Base-by-base conservation (phyloP, 495 filamentous ascomycete species). In the Penicillium salamii region DNA sequence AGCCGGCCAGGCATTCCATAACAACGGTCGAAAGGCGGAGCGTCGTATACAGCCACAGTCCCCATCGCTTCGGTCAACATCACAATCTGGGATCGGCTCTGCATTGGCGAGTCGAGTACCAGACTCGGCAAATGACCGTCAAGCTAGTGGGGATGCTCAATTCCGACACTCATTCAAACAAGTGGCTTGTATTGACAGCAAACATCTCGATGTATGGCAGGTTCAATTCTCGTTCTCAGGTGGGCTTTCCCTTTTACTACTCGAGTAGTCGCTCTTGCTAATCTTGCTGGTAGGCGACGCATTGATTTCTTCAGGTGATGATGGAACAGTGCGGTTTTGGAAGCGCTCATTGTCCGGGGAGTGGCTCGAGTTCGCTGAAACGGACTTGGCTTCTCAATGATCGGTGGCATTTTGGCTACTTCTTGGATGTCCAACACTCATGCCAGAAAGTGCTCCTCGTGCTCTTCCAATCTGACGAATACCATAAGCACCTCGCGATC, bases 361-460 rank as follows among this genome's bases (percentile, higher is more conserved):
- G 47, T 80, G 72, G 71, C 61, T 78, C 15, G 76, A 78, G 45
- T 80, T 70, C 53, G 77, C 77, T 5, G 75, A 78, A 50, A 71
- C 71, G 2, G 69, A 75, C 28, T 63, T 76, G 68, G 60, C 62
- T 19, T 59, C 67, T 31, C 59, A 67, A 51, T 69, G 49, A 66
- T 20, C n/a, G 29, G 12, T 13, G 5, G 29, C 3, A 3, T 13
- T 11, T 11, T 32, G 3, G 7, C 29, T 11, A 11, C 3, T 32
- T 20, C 15, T 28, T 14, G 20, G 18, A 23, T 24, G 24, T 15
- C 31, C 18, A 20, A 15, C n/a, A 20, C 19, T 8, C 17, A 33
- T 13, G 14, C 18, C 24, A 44, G 29, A 20, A 13, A 19, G 5
- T 2, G n/a, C n/a, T n/a, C n/a, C n/a, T n/a, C n/a, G n/a, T n/a